Evolutionary conservation across 768 basidiomycete genomes (phyloP).

Genomic region (Rhodotorula babjevae): DNA sequence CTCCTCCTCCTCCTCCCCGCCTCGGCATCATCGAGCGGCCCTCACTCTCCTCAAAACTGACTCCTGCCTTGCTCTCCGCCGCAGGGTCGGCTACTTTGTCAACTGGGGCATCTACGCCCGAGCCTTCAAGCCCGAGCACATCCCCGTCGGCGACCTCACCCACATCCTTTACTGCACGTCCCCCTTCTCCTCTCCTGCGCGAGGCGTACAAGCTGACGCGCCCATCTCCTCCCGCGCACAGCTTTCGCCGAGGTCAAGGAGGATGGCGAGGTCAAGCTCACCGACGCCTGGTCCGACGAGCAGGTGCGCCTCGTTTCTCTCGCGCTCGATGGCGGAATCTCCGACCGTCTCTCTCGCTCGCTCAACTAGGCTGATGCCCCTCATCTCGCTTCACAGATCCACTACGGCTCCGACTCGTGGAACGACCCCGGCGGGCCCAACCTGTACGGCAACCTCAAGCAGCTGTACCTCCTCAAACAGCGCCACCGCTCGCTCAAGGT

Average conservation of each 20-base stretch:
- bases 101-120: slow-evolving; percentile 67
- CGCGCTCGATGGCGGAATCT: neutral
- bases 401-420: slow-evolving; percentile 93
- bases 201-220: slow-evolving; percentile 57
- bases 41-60: neutral
- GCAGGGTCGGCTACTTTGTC: slow-evolving; percentile 38
- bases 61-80: too few relatives aligned
- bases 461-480: slow-evolving; percentile 85
- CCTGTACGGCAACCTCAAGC: slow-evolving; percentile 88
- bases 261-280: slow-evolving; percentile 50
- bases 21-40: too few relatives aligned
- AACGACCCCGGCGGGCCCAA: slow-evolving; percentile 74
- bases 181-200: neutral
- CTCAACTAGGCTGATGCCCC: neutral
- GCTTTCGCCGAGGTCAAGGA: slow-evolving; percentile 80
- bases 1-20: neutral
- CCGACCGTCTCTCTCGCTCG: too few relatives aligned
- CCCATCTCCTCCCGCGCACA: slow-evolving; percentile 51
- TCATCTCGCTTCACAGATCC: slow-evolving; percentile 57
- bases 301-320: slow-evolving; percentile 46
- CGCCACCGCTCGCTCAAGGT: slow-evolving; percentile 69
- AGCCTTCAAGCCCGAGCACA: slow-evolving; percentile 78
- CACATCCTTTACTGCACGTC: slow-evolving; percentile 39
- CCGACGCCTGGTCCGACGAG: slow-evolving; percentile 90
- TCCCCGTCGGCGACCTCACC: slow-evolving; percentile 79